Conservation (phyloP, 345 rosid genomes). For the Camelina laxa region DNA sequence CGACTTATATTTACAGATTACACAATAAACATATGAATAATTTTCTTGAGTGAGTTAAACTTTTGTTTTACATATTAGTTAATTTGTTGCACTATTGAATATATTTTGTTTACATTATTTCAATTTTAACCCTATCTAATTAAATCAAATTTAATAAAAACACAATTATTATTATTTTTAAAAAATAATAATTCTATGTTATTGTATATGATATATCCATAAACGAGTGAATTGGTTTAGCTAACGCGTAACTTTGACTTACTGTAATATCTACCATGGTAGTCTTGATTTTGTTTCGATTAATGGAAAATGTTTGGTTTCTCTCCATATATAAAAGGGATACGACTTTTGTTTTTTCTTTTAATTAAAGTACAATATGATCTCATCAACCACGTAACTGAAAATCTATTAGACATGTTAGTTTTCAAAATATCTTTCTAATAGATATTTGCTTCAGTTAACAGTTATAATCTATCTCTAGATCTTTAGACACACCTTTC, state of each 20-base stretch:
- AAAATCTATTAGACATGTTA: neutral
- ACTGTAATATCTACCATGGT: neutral
- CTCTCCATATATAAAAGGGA: neutral
- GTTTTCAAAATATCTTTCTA: constrained; percentile 17
- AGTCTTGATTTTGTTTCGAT: constrained; percentile 1
- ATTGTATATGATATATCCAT: neutral
- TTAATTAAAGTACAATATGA: neutral
- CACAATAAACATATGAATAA: neutral
- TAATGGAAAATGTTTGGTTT: constrained; percentile 5
- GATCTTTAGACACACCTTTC: constrained; percentile 18
- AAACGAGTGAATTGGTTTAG: constrained; percentile 11
- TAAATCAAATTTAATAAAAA: no score
- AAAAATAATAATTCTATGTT: neutral
- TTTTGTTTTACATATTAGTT: neutral
- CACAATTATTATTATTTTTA: no score
- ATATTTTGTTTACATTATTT: neutral
- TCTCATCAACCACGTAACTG: neutral
- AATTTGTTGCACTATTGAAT: neutral
- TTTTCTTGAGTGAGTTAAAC: neutral
- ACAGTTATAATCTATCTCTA: neutral
- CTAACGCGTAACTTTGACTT: constrained; percentile 1
- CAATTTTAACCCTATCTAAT: neutral
- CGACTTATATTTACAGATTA: neutral
- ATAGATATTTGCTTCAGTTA: neutral
- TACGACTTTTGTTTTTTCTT: constrained; percentile 35